Conservation (phyloP, 2,329 filamentous ascomycete species). For the Geoglossum cookeanum region DNA sequence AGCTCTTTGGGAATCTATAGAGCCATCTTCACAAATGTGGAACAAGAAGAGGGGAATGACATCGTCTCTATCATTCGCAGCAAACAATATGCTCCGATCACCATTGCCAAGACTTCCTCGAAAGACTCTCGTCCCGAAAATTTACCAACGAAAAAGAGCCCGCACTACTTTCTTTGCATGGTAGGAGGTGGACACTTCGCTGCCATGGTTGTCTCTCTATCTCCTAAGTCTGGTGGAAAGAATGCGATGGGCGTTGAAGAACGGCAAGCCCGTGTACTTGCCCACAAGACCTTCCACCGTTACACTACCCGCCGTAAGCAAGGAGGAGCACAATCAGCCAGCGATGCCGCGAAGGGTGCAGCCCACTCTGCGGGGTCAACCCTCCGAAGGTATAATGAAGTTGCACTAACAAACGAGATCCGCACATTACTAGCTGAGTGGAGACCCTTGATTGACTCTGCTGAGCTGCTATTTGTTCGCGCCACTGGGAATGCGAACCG, state of each 20-base stretch:
- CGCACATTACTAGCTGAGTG: slow-evolving; percentile 64
- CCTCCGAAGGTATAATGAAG: slow-evolving; percentile 83
- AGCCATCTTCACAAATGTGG: slow-evolving; percentile 53
- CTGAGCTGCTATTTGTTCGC: slow-evolving; percentile 72
- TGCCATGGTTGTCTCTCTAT: slow-evolving; percentile 81
- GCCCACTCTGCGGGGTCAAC: slow-evolving; percentile 87
- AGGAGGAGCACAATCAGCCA: slow-evolving; percentile 84
- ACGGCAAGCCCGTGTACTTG: slow-evolving; percentile 68
- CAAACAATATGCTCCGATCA: slow-evolving; percentile 55
- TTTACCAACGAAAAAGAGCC: slow-evolving; percentile 39
- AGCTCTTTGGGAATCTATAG: slow-evolving; percentile 73
- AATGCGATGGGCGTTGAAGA: slow-evolving; percentile 52
- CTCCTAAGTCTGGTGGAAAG: slow-evolving; percentile 55
- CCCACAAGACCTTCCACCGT: slow-evolving; percentile 93
- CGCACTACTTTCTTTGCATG: slow-evolving; percentile 94
- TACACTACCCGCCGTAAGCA: slow-evolving; percentile 95
- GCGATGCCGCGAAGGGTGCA: slow-evolving; percentile 80
- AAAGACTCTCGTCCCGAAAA: slow-evolving; percentile 37
- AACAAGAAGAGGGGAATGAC: slow-evolving; percentile 43
- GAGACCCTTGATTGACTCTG: slow-evolving; percentile 67
- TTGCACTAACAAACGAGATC: slow-evolving; percentile 75
- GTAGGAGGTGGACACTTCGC: slow-evolving; percentile 96
- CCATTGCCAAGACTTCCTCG: slow-evolving; percentile 25
- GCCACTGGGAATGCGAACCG: slow-evolving; percentile 77
- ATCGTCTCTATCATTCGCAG: slow-evolving; percentile 49